Percentiles rank a stretch among this genome's conserved stretches.
These are phyloP conservation scores for Pholiota microspora DNA, from an alignment of 768 basidiomycete genomes.

Conservation along the genomic window DNA sequence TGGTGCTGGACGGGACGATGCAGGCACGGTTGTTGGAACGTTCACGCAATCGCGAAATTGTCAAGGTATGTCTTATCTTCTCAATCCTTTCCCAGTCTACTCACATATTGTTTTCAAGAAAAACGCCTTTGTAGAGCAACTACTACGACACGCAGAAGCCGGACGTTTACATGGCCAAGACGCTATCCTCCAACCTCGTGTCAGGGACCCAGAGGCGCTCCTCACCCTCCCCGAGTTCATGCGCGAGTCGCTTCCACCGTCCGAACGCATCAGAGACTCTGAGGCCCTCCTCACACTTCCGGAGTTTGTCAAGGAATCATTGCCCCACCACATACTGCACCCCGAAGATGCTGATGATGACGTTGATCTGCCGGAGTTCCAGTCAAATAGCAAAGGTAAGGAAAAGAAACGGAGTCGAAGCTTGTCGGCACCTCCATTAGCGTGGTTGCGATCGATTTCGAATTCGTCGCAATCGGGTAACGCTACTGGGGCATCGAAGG, in stretches of 20 bases:
- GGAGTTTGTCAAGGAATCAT: constrained; percentile 56
- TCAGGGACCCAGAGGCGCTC: constrained; percentile 50
- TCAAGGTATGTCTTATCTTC: constrained; percentile 47
- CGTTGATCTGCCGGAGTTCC: neutral
- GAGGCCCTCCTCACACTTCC: constrained; percentile 55
- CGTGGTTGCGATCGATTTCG: constrained; percentile 48
- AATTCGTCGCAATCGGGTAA: constrained; percentile 16
- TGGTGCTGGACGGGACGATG: constrained; percentile 62
- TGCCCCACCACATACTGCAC: constrained; percentile 29
- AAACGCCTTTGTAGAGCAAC: constrained; percentile 71
- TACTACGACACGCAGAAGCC: constrained; percentile 67
- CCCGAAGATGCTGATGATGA: constrained; percentile 10
- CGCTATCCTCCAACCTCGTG: constrained; percentile 48
- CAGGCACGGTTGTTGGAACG: constrained; percentile 48
- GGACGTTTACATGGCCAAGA: constrained; percentile 82
- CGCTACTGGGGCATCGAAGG: constrained; percentile 17
- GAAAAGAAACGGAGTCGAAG: constrained; percentile 47
- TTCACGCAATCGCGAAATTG: constrained; percentile 54
- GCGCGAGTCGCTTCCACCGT: constrained; percentile 42
- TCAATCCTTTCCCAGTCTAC: neutral
- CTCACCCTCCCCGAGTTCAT: constrained; percentile 65
- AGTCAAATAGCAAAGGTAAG: constrained; percentile 5
- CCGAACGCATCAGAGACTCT: constrained; percentile 32
- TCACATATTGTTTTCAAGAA: constrained; percentile 40
- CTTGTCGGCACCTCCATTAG: constrained; percentile 57